phyloP scores from a whole-genome alignment of 306 rosid species.

The Crataegus laevigata region DNA sequence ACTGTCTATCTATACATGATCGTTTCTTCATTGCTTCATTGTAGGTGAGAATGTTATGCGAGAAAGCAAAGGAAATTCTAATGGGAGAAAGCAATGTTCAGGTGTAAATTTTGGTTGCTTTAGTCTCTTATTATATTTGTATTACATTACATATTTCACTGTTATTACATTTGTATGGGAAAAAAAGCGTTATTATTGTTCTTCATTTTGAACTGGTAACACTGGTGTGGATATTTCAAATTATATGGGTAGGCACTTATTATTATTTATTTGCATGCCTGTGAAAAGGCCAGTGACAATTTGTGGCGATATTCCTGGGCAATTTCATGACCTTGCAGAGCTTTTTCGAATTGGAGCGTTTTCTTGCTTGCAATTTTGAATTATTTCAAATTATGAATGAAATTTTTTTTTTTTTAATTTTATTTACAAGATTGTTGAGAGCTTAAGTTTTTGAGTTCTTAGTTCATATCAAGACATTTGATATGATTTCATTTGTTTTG shows the following conservation, averaged over 20 bases:
- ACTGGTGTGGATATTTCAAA: not conserved
- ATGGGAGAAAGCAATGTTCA: no score
- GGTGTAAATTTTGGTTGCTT: not conserved
- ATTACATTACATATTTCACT: conserved; percentile 1
- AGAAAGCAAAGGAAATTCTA: no score
- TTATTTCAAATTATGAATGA: no score
- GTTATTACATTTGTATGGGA: not conserved
- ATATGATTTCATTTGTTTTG: no score
- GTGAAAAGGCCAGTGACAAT: conserved; percentile 98
- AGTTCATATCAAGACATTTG: no score
- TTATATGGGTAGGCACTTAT: conserved; percentile 17
- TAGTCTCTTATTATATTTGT: not conserved
- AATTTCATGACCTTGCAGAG: conserved; percentile 97
- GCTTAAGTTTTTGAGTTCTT: no score
- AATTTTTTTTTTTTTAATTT: no score
- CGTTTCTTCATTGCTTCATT: no score
- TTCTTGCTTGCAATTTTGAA: no score
- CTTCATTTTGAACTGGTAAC: not conserved
- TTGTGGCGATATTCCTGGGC: conserved; percentile 99
- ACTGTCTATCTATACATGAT: no score
- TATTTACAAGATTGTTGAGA: no score
- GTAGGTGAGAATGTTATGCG: no score
- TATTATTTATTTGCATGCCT: conserved; percentile 40
- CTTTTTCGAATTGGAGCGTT: conserved; percentile 97
- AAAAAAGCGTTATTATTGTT: not conserved